phyloP scores from a whole-genome alignment of 2,329 filamentous ascomycete genomes.

The Xylaria sp. region DNA sequence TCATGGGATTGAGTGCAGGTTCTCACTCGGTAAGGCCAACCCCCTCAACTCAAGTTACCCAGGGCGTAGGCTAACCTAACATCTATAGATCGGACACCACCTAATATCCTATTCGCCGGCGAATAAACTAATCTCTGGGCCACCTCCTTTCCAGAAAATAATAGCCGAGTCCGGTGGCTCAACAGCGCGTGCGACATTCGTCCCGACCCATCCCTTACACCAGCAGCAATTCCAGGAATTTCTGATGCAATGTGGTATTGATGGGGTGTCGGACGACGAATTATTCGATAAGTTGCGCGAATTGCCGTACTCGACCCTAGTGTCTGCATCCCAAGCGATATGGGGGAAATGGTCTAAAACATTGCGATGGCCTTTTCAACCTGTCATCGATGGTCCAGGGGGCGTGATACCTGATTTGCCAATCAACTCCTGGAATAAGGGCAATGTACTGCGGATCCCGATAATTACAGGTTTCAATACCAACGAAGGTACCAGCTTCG shows the following conservation, averaged over 20 bases:
- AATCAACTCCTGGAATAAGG: conserved; percentile 61
- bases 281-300: conserved; percentile 58
- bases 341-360: conserved; percentile 51
- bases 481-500: conserved; percentile 71
- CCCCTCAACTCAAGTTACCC: too few species aligned
- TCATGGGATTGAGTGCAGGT: conserved; percentile 67
- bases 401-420: conserved; percentile 64
- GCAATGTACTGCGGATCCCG: conserved; percentile 60
- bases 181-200: conserved; percentile 60
- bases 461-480: conserved; percentile 74
- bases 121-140: conserved; percentile 40
- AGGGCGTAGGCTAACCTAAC: too few species aligned
- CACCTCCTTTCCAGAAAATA: conserved; percentile 56
- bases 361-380: conserved; percentile 70
- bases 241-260: conserved; percentile 56
- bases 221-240: conserved; percentile 62
- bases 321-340: conserved; percentile 50
- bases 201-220: conserved; percentile 61
- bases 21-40: conserved; percentile 57
- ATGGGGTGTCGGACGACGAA: conserved; percentile 51
- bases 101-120: conserved; percentile 56
- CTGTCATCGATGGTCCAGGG: conserved; percentile 63
- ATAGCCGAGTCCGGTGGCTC: conserved; percentile 64
- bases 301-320: conserved; percentile 47
- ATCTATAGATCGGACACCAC: conserved; percentile 60